A percentile compares a stretch with the other conserved stretches of the same genome.
These are phyloP conservation scores for Peterozyma xylosa DNA, from an alignment of 805 yeast species.

Conservation along the genomic window DNA sequence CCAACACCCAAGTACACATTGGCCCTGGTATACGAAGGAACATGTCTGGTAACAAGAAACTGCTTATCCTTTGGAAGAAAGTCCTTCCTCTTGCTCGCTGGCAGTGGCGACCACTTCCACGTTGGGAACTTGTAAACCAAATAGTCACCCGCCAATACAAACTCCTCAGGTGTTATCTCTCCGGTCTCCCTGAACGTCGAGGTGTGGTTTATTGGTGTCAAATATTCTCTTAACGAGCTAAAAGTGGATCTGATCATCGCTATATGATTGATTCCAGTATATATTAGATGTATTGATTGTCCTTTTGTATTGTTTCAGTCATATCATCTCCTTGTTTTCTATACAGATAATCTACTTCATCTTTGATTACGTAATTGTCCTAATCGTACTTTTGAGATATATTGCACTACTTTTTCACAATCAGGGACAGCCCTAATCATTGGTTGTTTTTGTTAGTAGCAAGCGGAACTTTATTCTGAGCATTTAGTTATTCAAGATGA, in stretches of 20 bases:
- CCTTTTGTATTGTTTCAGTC: neutral
- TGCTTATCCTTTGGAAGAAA: constrained; percentile 87
- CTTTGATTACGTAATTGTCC: too few relatives aligned
- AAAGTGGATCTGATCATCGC: constrained; percentile 63
- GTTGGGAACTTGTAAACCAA: constrained; percentile 89
- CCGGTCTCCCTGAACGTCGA: constrained; percentile 85
- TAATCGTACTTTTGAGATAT: too few relatives aligned
- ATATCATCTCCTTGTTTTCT: too few relatives aligned
- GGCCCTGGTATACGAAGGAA: constrained; percentile 78
- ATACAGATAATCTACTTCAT: too few relatives aligned
- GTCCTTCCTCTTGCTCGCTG: constrained; percentile 45
- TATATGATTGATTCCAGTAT: neutral
- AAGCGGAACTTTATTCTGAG: too few relatives aligned
- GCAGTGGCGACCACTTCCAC: constrained; percentile 83
- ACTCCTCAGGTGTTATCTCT: constrained; percentile 92
- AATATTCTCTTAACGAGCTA: constrained; percentile 81
- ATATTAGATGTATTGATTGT: neutral
- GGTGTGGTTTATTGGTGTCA: constrained; percentile 84
- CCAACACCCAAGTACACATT: constrained; percentile 39
- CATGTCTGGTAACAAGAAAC: constrained; percentile 79
- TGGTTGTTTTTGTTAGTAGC: too few relatives aligned
- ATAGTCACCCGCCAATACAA: constrained; percentile 91
- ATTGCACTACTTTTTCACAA: too few relatives aligned
- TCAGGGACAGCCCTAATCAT: too few relatives aligned
- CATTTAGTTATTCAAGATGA: too few relatives aligned